Base-by-base conservation (phyloP, 768 basidiomycete species). In the Tulasnella sp. region DNA sequence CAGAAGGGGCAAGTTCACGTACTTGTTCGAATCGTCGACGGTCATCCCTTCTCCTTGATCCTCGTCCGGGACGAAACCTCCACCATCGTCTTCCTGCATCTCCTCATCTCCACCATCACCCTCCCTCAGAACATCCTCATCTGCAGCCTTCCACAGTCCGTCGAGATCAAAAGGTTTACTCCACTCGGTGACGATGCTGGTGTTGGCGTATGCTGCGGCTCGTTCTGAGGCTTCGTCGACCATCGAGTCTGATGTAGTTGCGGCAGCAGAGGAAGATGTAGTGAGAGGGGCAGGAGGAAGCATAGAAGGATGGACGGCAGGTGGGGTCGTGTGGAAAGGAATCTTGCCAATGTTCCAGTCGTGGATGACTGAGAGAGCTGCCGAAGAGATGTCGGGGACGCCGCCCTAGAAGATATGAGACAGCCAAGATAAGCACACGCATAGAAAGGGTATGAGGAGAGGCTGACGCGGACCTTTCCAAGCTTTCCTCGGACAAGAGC, bases 261-360 rank as follows among this genome's bases (percentile, higher is more conserved):
- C 58, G 31, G 78, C 22, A 9, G 3, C 64, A 9, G 37, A 28
- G 24, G 76, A 37, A 20, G 72, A 7, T 11, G 72, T 20, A 7
- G 40, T 20, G 22, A 44, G 75, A 48, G 40, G 31, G 18, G 37
- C 42, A 20, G 31, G 79, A 37, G 74, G 37, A 80, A 95, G 88
- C 44, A 90, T 88, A 0, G 94, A 95, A 0, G 95, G 93, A 84
- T 97, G 95, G 2, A 94, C 85, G 9, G 88, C 84, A 0, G 97
- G 96, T 12, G 96, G 96, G 1, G 87, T 85, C 6, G 96, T 94
- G 87, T 89, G 94, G 86, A 95, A 99, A 0, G 95, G 93, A 16
- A 98, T 97, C 84, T 96, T 97, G 85, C 98, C 96, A 80, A 95
- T 91, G 83, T 98, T 98, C 97, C 97, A 99, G 84, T 99, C 96